Evolutionary conservation across 768 basidiomycete species (phyloP).

Genomic region (Boletus subcaerulescens): DNA sequence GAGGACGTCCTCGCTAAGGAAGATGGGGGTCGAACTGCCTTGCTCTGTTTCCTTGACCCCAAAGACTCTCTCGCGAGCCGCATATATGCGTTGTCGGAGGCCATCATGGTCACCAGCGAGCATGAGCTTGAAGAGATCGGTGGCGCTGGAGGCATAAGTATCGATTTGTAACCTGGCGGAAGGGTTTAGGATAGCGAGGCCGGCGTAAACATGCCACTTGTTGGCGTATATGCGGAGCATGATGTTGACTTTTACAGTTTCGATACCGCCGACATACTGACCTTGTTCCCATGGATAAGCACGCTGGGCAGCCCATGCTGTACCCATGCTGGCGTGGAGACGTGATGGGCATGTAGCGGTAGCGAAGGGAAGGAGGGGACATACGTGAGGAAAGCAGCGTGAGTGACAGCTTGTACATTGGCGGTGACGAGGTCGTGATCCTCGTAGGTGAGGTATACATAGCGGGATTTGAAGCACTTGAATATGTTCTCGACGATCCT

Average conservation of each 20-base stretch:
- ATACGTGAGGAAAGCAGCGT: conserved; percentile 94
- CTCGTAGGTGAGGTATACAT: conserved; percentile 92
- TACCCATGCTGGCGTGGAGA: conserved; percentile 77
- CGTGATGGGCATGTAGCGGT: conserved; percentile 1
- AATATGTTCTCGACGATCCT: conserved; percentile 80
- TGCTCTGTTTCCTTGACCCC: conserved; percentile 37
- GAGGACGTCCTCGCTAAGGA: conserved; percentile 76
- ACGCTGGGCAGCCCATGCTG: conserved; percentile 78
- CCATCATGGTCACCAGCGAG: conserved; percentile 51
- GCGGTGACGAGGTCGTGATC: conserved; percentile 96
- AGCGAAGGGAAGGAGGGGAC: conserved; percentile 6
- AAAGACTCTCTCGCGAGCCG: conserved; percentile 76
- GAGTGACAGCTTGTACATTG: conserved; percentile 97
- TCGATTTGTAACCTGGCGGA: conserved; percentile 85
- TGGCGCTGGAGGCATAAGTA: conserved; percentile 81
- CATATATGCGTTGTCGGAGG: conserved; percentile 70
- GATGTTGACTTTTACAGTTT: conserved; percentile 96
- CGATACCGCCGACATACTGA: conserved; percentile 94
- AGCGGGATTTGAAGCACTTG: conserved; percentile 74
- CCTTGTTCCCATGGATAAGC: conserved; percentile 96
- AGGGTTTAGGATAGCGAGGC: conserved; percentile 96
- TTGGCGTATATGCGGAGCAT: conserved; percentile 94
- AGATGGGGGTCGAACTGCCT: conserved; percentile 51
- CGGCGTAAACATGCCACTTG: conserved; percentile 99
- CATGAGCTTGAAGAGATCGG: conserved; percentile 96